A percentile compares a stretch with the other conserved stretches of the same genome.
phyloP scores from a whole-genome alignment of 148 eudicot genomes.

The Rhododendron molle region DNA sequence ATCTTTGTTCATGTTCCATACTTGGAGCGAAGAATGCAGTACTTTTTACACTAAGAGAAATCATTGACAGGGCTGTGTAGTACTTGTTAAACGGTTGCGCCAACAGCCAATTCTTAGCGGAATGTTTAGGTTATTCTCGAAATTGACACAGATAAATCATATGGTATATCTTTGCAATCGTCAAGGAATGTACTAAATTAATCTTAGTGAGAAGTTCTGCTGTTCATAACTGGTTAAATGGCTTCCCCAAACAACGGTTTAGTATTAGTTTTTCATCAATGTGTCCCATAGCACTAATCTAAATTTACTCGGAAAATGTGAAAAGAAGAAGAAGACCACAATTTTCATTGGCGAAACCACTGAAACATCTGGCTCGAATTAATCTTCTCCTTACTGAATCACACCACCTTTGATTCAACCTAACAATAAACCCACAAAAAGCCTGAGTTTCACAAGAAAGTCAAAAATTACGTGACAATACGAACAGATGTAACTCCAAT shows the following conservation, averaged over 20 bases:
- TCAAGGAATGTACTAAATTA: background rate
- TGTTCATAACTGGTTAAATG: background rate
- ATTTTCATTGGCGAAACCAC: slow-evolving; percentile 33
- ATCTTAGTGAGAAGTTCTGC: background rate
- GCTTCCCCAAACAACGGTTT: background rate
- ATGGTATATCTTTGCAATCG: no score
- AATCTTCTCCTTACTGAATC: slow-evolving; percentile 11
- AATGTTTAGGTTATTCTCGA: no score
- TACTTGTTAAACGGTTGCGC: background rate
- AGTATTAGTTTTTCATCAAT: background rate
- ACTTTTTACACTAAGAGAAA: background rate
- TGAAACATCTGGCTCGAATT: slow-evolving; percentile 21
- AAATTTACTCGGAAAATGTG: slow-evolving; percentile 24
- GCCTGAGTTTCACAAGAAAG: background rate
- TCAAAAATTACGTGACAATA: background rate
- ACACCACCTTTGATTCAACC: background rate
- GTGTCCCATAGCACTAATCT: background rate
- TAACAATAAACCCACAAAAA: background rate
- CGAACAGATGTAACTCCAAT: background rate
- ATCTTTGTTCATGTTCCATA: slow-evolving; percentile 42
- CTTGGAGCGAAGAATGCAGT: background rate
- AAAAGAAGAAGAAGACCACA: slow-evolving; percentile 30
- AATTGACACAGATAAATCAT: no score
- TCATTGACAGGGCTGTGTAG: background rate
- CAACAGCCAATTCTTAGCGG: background rate